Evolutionary conservation across 208 protist species (phyloP), one percentile per base, ranked within the genome.

Genomic region (Leishmania braziliensis): DNA sequence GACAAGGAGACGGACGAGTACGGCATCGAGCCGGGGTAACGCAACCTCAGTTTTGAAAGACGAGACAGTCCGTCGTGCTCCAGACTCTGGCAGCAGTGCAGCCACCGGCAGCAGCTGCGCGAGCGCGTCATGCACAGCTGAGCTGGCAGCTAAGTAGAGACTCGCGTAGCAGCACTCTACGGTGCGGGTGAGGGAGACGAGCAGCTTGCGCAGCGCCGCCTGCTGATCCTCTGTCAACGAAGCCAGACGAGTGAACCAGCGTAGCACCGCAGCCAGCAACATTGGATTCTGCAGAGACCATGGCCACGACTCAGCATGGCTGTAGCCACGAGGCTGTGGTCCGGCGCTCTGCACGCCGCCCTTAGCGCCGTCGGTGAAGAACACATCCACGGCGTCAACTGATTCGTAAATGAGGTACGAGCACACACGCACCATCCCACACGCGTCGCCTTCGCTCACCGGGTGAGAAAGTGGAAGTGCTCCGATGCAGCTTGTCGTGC

Each of bases 71-170:
- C 16, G 66, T 18, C 12, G 53, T 23, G 43, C 12, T 36, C 46
- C 36, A 66, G 73, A 51, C 14, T 77, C n/a, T 46, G 78, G 83
- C 75, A 71, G 23, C 23, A 69, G 71, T 26, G 74, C 76, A 26
- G 86, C 56, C 56, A 83, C 72, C 20, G 86, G 92, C 77, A 96
- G 88, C 54, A 96, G 74, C 39, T 88, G 85, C 33, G 72, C 85
- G 9, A 96, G 79, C 16, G 75, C 60, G 23, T 89, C 92, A 79
- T 93, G 92, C 14, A 92, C 46, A 29, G 88, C 88, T n/a, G 81
- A 87, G 80, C 85, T 92, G 39, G 92, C 83, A 33, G 91, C 80
- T 70, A 93, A 81, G 84, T 89, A 92, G 26, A 94, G 81, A 75
- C 86, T 87, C 2, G 79, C 79, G 48, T 84, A 80, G 68, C 86